Conservation (phyloP, 805 yeast genomes). For the Teunomyces kruisii region DNA sequence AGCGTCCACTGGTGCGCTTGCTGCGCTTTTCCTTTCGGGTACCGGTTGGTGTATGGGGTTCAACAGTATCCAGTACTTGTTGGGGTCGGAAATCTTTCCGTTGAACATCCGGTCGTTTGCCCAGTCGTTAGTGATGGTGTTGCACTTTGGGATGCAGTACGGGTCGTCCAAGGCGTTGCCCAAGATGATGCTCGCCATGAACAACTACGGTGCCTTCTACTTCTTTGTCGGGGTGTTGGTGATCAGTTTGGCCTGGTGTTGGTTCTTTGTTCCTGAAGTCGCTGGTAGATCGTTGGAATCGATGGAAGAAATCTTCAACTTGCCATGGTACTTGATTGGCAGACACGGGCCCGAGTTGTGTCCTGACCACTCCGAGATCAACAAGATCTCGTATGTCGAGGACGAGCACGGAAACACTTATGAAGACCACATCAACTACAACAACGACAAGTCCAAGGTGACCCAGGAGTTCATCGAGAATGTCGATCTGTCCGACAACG, state of each 20-base stretch:
- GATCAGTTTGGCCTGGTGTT: conserved; percentile 19
- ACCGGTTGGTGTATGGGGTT: conserved; percentile 26
- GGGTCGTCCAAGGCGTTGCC: conserved; percentile 27
- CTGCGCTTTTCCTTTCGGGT: conserved; percentile 23
- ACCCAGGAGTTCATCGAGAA: conserved; percentile 9
- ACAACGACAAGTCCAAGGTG: conserved; percentile 7
- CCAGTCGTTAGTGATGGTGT: conserved; percentile 22
- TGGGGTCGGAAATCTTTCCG: conserved; percentile 25
- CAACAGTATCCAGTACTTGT: conserved; percentile 23
- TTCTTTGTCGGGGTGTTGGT: conserved; percentile 19
- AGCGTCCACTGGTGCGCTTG: conserved; percentile 22
- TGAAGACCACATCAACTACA: conserved; percentile 10
- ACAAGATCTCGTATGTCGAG: conserved; percentile 14
- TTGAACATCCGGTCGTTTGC: conserved; percentile 24
- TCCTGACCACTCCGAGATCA: conserved; percentile 24
- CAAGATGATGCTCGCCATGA: conserved; percentile 21
- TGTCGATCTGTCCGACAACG: neutral
- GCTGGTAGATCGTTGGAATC: conserved; percentile 26
- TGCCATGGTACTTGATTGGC: conserved; percentile 27
- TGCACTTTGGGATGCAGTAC: conserved; percentile 27
- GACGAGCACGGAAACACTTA: conserved; percentile 5
- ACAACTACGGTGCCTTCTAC: conserved; percentile 22
- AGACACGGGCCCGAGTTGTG: conserved; percentile 23
- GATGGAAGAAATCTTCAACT: conserved; percentile 25
- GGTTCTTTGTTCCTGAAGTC: conserved; percentile 26